Conservation (phyloP, 495 filamentous ascomycete genomes). For the Aspergillus panamensis region DNA sequence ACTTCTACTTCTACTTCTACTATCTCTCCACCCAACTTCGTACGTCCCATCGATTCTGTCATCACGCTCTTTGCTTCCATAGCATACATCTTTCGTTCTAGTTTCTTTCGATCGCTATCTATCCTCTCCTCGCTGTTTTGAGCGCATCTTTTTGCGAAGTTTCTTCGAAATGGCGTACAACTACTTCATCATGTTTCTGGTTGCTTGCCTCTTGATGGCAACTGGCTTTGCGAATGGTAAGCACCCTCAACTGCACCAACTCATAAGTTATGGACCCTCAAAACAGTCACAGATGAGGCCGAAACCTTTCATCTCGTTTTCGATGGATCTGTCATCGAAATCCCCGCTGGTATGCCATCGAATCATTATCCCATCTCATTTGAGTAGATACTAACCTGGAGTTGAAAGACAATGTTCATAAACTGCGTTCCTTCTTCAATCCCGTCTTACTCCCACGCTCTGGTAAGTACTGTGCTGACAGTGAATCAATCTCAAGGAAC, state of each 20-base stretch:
- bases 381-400: background rate
- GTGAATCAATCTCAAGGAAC: conserved; percentile 5
- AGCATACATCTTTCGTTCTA: background rate
- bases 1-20: conserved; percentile 1
- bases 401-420: conserved; percentile 1
- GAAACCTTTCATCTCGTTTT: background rate
- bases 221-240: conserved; percentile 14
- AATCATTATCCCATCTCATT: background rate
- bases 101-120: background rate
- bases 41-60: conserved; percentile 1
- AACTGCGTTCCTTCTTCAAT: conserved; percentile 2
- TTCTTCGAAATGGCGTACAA: conserved; percentile 4
- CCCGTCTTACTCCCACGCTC: conserved; percentile 8
- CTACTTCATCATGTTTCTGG: conserved; percentile 12
- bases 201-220: conserved; percentile 11
- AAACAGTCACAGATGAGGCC: background rate
- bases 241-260: background rate
- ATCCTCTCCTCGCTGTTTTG: background rate
- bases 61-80: conserved; percentile 1
- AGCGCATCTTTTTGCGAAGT: conserved; percentile 1
- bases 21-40: background rate
- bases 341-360: conserved; percentile 6
- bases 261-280: background rate
- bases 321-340: conserved; percentile 1
- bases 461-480: conserved; percentile 10